A percentile compares a stretch with the other conserved stretches of the same genome.
Evolutionary conservation across 768 basidiomycete species (phyloP).

Genomic region (Mycena galopus): DNA sequence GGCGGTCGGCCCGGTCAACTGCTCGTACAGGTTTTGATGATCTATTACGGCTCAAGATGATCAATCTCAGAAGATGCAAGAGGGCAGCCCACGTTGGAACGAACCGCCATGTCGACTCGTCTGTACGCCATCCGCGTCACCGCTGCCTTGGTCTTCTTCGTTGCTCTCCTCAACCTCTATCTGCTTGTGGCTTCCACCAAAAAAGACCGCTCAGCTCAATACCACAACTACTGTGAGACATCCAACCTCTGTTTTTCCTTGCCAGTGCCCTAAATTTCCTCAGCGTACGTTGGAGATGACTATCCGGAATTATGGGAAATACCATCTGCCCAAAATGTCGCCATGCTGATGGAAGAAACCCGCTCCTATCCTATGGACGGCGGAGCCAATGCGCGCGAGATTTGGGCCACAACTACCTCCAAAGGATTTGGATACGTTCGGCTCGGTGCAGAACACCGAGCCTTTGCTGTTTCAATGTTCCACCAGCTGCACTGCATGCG

Average conservation of each 20-base stretch:
- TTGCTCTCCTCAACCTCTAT: background rate
- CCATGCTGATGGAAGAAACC: slow-evolving; percentile 46
- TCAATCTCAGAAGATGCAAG: too few relatives aligned
- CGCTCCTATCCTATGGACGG: slow-evolving; percentile 44
- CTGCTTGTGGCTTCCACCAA: background rate
- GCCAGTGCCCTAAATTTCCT: background rate
- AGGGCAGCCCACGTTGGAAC: too few relatives aligned
- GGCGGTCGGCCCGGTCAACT: too few relatives aligned
- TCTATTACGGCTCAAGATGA: too few relatives aligned
- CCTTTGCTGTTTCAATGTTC: slow-evolving; percentile 48
- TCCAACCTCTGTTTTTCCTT: background rate
- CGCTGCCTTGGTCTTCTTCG: background rate
- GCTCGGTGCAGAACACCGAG: slow-evolving; percentile 44
- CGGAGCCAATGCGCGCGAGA: slow-evolving; percentile 37
- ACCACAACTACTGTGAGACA: background rate
- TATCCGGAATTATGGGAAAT: slow-evolving; percentile 44
- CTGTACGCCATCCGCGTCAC: background rate
- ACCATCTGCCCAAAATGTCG: slow-evolving; percentile 30
- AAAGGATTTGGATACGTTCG: slow-evolving; percentile 48
- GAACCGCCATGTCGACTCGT: too few relatives aligned
- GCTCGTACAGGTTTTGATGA: too few relatives aligned
- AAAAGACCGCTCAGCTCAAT: background rate
- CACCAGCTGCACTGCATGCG: slow-evolving; percentile 52
- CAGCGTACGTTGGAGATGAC: slow-evolving; percentile 48
- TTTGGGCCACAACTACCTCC: slow-evolving; percentile 45